Percentiles rank a stretch among this genome's conserved stretches.
Conservation (phyloP, 2,329 filamentous ascomycete genomes). For the Lachnum nothofagi region DNA sequence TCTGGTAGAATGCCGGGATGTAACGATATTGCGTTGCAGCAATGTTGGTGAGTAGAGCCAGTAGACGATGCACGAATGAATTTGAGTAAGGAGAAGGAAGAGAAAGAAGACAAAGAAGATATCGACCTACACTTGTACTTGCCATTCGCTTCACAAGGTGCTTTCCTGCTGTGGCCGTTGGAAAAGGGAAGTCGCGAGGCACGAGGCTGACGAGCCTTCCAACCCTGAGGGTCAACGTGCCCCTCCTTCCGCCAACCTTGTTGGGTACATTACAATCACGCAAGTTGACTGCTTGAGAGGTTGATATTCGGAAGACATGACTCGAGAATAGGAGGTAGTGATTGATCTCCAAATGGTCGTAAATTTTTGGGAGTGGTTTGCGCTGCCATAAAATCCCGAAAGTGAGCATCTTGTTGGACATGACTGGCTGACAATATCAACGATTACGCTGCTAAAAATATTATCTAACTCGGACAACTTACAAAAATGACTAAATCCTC, state of each 20-base stretch:
- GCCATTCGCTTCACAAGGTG: background rate
- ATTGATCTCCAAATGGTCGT: too few species aligned
- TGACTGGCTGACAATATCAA: too few species aligned
- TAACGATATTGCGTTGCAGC: slow-evolving; percentile 1
- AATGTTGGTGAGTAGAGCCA: background rate
- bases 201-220: background rate
- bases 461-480: too few species aligned
- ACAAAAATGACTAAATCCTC: too few species aligned
- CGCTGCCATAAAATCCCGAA: too few species aligned
- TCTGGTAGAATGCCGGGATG: background rate
- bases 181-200: background rate
- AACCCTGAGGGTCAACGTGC: background rate
- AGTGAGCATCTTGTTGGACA: too few species aligned
- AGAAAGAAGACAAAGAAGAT: background rate
- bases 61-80: background rate
- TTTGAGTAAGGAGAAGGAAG: too few species aligned
- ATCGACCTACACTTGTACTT: background rate
- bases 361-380: too few species aligned
- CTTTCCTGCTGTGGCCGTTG: background rate
- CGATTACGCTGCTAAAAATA: too few species aligned
- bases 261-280: background rate
- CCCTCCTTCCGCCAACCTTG: background rate
- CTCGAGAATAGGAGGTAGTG: too few species aligned
- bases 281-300: background rate
- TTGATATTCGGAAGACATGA: too few species aligned